Base-by-base conservation (phyloP, 2,329 filamentous ascomycete genomes). In the Pestalotiopsis fici region DNA sequence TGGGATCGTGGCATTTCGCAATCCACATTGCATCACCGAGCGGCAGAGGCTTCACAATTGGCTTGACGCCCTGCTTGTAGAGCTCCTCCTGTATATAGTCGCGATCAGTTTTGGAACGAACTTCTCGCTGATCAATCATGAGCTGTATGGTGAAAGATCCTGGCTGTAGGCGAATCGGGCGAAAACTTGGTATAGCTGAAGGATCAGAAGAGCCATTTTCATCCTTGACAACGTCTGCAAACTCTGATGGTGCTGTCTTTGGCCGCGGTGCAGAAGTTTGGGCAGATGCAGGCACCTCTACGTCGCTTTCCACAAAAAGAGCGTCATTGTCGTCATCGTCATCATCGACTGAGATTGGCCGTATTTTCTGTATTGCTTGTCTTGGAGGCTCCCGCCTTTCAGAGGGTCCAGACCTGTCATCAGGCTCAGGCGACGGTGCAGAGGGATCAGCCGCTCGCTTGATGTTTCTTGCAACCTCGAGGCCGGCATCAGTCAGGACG, bases 1-100 rank as follows among this genome's bases (percentile, higher is more conserved):
- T 78, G 0, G 88, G 80, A 67, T 93, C 87, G 71, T 89, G 83
- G 73, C 88, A 89, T 76, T 91, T 93, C 54, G 93, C 93, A 39
- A 96, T 85, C 93, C 93, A 96, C 68, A 94, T 86, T 0, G 88
- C 89, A 74, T 96, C 93, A 0, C 93, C 93, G 1, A 95, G 81
- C 69, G 92, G 89, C 37, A 95, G 82, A 4, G 87, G 84, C 21
- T 91, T 87, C 77, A 93, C 89, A 23, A 92, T 86, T 0, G 91
- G 89, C 23, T 81, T 84, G 21, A 92, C 85, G 0, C 89, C 90
- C 70, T 86, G 88, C 71, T 92, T 91, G 12, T 83, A 80, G 13
- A 96, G 86, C 73, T 93, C 89, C 25, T 91, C 87, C 72, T 91
- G 87, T 76, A 95, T 91, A 74, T 95, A 95, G 72, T 94, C 91